Evolutionary conservation across 352 stramenopile genomes (phyloP), one percentile per base, ranked within the genome.

Genomic region (Phytophthora ohioensis): DNA sequence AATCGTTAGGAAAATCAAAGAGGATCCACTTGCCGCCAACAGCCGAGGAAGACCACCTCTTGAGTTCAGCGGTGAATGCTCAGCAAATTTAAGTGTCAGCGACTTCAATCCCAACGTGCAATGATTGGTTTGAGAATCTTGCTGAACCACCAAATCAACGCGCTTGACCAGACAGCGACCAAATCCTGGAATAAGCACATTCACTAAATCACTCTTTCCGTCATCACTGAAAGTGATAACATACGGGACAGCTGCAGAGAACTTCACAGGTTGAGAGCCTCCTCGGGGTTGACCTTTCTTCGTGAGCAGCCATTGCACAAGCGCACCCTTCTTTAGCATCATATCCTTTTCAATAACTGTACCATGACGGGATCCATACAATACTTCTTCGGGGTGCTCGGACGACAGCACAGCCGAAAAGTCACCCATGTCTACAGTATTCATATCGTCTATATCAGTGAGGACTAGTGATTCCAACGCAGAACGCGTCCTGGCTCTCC

Each of bases 171-270:
- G 36, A 39, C 63, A 70, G 6, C 54, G 47, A 9, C 56, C 56
- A 34, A 71, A 66, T 0, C 64, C 64, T 57, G 47, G 55, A 17
- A 71, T 52, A 17, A 71, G 15, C 10, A 71, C 39, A 51, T 71
- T 57, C 17, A 71, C 64, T 35, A 43, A 39, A 3, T 61, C 47
- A 46, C 41, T 66, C 17, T 34, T 51, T 9, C 49, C 56, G 42
- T 67, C 48, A 36, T 66, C 46, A 38, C 39, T 65, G 30, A 70
- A 59, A 6, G 32, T 62, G 15, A 51, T 17, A 3, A 69, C 61
- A 15, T 38, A 57, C 2, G 54, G 52, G n/a, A 69, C 15, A 57
- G 51, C 31, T 11, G 51, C 42, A 3, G 51, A 53, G 41, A 56
- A 62, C 13, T 30, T 63, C 0, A 61, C 36, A 30, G 42, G 41